Base-by-base conservation (phyloP, 2,329 filamentous ascomycete genomes). In the Ophiostoma quercus region DNA sequence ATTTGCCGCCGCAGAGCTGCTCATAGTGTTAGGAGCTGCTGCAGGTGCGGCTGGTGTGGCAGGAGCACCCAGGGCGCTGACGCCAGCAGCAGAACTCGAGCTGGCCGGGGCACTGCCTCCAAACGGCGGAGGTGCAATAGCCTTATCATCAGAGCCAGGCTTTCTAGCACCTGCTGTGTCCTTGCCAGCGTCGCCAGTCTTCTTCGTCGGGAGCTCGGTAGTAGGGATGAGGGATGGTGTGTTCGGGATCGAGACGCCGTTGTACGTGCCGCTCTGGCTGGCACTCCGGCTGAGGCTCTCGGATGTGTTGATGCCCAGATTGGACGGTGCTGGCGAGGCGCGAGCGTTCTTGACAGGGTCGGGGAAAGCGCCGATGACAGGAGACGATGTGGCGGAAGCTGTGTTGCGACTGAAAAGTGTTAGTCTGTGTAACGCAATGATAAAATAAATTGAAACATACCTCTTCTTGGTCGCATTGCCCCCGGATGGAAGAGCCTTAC, bases 401-500 rank as follows among this genome's bases (percentile, higher is more conserved):
- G 70, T 71, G 39, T 71, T 73, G 62, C 77, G 75, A 60, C 76
- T 77, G 69, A 22, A 6, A 62, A 9, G 9, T 29, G 72, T 74
- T 69, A 76, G 73, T 37, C 19, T 7, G 72, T 34, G 22, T 12
- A 25, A 22, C 12, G 51, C 22, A n/a, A 25, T n/a, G 32, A 47
- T 6, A 34, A 16, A 8, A 19, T 41, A 12, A 39, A 25, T 8
- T 2, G 3, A 2, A 12, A 62, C 71, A 16, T 84, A 91, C 90
- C 88, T 94, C 81, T 94, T 96, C 80, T 94, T 94, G 39, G 87
- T 78, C 74, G 88, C 87, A n/a, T 87, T 84, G 74, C 91, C 92
- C 3, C 87, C 85, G 1, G 87, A 84, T 71, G 81, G 87, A 71
- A 84, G 82, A 73, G 81, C 91, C 84, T 84, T 94, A 80, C 79